phyloP scores from a whole-genome alignment of 2,329 filamentous ascomycete genomes.

The Ascochyta lentis region DNA sequence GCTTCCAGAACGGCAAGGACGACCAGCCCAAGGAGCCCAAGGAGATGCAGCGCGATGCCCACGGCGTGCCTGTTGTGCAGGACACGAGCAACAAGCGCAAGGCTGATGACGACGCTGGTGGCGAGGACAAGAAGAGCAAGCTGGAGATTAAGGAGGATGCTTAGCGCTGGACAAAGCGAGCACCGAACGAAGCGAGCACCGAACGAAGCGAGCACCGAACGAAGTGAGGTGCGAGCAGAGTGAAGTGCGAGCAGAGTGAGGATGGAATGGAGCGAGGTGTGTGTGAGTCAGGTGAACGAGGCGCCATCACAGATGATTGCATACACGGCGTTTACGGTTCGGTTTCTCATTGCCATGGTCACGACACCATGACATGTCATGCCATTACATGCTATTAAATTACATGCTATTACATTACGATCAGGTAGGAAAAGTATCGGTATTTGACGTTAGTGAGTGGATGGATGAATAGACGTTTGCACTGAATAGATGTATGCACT shows the following conservation, averaged over 20 bases:
- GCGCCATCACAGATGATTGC: background rate
- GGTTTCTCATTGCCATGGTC: conserved; percentile 42
- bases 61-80: conserved; percentile 38
- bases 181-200: no score
- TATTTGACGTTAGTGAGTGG: background rate
- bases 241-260: no score
- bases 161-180: conserved; percentile 6
- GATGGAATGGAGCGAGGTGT: no score
- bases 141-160: conserved; percentile 46
- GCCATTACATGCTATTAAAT: background rate
- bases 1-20: conserved; percentile 45
- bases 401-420: no score
- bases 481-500: no score
- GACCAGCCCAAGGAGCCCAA: conserved; percentile 30
- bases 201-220: no score
- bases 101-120: conserved; percentile 31
- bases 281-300: no score
- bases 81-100: conserved; percentile 46
- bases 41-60: conserved; percentile 32
- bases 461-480: no score
- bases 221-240: no score
- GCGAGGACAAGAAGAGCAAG: conserved; percentile 42
- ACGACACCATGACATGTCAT: conserved; percentile 2
- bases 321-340: conserved; percentile 57
- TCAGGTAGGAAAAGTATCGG: conserved; percentile 4